Conservation (phyloP, 1,284 basidiomycete genomes). For the Melampsora americana region DNA sequence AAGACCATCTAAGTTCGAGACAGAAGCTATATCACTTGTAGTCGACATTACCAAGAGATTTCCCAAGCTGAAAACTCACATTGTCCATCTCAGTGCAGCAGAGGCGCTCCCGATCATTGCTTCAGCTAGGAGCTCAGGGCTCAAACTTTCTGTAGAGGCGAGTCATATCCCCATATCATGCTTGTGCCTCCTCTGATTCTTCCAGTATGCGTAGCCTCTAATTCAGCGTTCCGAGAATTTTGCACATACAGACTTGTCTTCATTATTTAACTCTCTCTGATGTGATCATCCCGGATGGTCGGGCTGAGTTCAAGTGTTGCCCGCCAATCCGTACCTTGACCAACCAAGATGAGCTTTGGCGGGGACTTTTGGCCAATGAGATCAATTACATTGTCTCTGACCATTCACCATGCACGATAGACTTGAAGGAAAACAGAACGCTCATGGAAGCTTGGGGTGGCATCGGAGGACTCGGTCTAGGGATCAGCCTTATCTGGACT, state of each 20-base stretch:
- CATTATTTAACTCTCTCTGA: constrained; percentile 56
- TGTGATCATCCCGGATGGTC: constrained; percentile 62
- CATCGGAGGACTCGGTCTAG: constrained; percentile 79
- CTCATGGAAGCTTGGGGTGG: constrained; percentile 90
- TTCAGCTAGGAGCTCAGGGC: constrained; percentile 62
- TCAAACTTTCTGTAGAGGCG: constrained; percentile 69
- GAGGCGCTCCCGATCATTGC: constrained; percentile 71
- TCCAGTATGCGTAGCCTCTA: not conserved
- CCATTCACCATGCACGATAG: constrained; percentile 80
- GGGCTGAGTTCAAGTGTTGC: constrained; percentile 84
- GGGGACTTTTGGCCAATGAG: constrained; percentile 70
- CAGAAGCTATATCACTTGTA: constrained; percentile 65
- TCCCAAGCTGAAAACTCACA: constrained; percentile 75
- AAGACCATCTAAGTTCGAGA: constrained; percentile 72
- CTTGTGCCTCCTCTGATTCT: constrained; percentile 57
- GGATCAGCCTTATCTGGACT: constrained; percentile 79
- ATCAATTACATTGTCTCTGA: constrained; percentile 90
- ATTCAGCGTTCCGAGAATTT: not conserved
- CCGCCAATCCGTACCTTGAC: constrained; percentile 75
- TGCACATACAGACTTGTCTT: constrained; percentile 53
- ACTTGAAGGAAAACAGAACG: constrained; percentile 74
- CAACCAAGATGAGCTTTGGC: constrained; percentile 73
- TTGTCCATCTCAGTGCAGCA: constrained; percentile 85
- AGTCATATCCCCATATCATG: constrained; percentile 92
- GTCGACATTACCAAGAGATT: constrained; percentile 63